A percentile compares a stretch with the other conserved stretches of the same genome.
These are phyloP conservation scores for Globisporangium echinulatum DNA, from an alignment of 352 stramenopile species.

Conservation along the genomic window DNA sequence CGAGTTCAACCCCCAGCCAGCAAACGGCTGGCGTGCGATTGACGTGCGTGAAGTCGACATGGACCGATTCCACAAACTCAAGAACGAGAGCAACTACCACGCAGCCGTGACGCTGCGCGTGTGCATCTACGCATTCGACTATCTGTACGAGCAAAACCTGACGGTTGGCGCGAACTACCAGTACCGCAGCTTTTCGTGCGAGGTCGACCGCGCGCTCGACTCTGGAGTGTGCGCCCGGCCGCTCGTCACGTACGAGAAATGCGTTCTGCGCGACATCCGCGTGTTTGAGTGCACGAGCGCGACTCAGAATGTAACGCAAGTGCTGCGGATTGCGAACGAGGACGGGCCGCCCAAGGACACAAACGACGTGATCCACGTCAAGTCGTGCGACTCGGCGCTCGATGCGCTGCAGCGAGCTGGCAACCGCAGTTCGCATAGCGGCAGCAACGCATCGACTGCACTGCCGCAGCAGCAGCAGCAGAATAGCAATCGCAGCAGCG, in stretches of 20 bases:
- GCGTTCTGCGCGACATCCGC: slow-evolving; percentile 8
- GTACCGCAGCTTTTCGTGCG: slow-evolving; percentile 6
- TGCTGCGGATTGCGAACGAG: slow-evolving; percentile 4
- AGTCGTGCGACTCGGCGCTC: too few species aligned
- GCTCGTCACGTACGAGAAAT: slow-evolving; percentile 3
- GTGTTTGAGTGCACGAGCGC: slow-evolving; percentile 3
- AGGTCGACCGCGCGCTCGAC: background rate
- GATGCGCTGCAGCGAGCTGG: too few species aligned
- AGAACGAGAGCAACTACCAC: slow-evolving; percentile 43
- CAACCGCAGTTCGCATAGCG: too few species aligned
- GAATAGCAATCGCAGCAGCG: too few species aligned
- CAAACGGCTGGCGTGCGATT: slow-evolving; percentile 1
- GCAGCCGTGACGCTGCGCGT: slow-evolving; percentile 92
- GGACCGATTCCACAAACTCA: slow-evolving; percentile 5
- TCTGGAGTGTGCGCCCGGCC: background rate
- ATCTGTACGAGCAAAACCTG: slow-evolving; percentile 75
- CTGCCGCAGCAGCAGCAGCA: too few species aligned
- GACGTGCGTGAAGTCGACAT: slow-evolving; percentile 4
- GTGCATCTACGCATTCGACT: slow-evolving; percentile 76
- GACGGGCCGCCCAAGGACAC: slow-evolving; percentile 5
- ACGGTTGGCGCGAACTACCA: slow-evolving; percentile 7
- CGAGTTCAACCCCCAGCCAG: background rate
- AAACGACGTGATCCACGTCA: background rate
- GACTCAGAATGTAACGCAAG: slow-evolving; percentile 3
- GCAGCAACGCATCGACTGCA: too few species aligned